A percentile compares a stretch with the other conserved stretches of the same genome.
Evolutionary conservation across 257 asterid species (phyloP).

Genomic region (Solanum chiquidenum): DNA sequence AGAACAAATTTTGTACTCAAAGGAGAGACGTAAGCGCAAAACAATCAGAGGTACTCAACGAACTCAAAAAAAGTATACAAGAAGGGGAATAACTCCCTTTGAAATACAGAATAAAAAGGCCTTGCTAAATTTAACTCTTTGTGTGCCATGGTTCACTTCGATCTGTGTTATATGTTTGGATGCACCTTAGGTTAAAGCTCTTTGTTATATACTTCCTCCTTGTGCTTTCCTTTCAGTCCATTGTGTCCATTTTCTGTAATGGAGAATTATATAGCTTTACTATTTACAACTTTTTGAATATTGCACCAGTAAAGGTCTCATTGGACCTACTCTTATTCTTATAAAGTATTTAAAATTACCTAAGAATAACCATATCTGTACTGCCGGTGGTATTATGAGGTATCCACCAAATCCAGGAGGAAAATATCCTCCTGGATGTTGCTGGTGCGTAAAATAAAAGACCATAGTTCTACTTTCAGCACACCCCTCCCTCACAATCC

Average conservation of each 20-base stretch:
- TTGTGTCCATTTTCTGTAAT: background rate
- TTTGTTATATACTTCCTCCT: background rate
- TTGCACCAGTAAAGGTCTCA: background rate
- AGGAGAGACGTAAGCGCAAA: background rate
- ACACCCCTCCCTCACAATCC: background rate
- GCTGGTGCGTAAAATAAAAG: background rate
- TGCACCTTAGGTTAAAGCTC: background rate
- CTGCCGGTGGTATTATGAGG: background rate
- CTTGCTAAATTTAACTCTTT: background rate
- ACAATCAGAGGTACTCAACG: background rate
- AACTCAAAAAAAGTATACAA: background rate
- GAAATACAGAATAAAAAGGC: background rate
- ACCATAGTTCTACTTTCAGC: background rate
- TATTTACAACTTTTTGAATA: background rate
- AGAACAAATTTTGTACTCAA: background rate
- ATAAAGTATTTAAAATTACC: background rate
- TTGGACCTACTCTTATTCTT: background rate
- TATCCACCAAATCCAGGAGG: background rate
- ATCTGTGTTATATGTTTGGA: background rate
- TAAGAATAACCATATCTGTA: background rate
- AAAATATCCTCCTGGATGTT: background rate
- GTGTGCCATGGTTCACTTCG: background rate
- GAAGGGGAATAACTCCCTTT: background rate
- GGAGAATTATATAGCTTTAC: background rate
- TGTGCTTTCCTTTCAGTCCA: background rate